Evolutionary conservation across 805 yeast species (phyloP), one percentile per base, ranked within the genome.

Genomic region (Ogataea zsoltii): DNA sequence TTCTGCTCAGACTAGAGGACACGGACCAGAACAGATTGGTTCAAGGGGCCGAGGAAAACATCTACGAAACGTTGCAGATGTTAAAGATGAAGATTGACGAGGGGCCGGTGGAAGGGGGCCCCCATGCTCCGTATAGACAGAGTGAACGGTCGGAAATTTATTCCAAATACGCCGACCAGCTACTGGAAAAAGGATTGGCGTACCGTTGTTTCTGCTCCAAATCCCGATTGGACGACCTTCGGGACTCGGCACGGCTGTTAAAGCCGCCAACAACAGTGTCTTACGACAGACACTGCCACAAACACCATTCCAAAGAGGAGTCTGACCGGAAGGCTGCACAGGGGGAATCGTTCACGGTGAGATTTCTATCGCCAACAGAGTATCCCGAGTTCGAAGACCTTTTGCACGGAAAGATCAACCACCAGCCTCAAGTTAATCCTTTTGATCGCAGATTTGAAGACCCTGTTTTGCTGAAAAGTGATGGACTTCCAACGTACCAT

Each of bases 401-500:
- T 29, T 69, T 94, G 7, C 96, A 91, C 57, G 98, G 98, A 1
- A 59, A 58, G 4, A 65, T 91, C 15, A 77, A 85, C 53, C 69
- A 87, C 23, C 96, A 90, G 62, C 88, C 95, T 1, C 97, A 89
- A 60, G 70, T 79, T 21, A 89, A 91, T 61, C 58, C 63, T 19
- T 65, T 63, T 15, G 96, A 90, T 64, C 71, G 82, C 26, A 72
- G 97, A 40, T 91, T 74, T 62, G 99, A 94, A 58, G 99, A 94
- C 62, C 89, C 89, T 23, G 88, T 94, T 10, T 69, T 94, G 21
- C 63, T 94, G 60, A 94, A 94, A 66, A 86, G 96, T n/a, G 98
- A 94, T 63, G 91, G 92, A 0, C 69, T 88, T 49, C 99, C 99
- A 19, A 94, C 99, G 0, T 94, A 94, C 57, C 99, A 94, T 66